Evolutionary conservation across 352 stramenopile species (phyloP), one percentile per base, ranked within the genome.

Genomic region (Phytopythium sindhum): DNA sequence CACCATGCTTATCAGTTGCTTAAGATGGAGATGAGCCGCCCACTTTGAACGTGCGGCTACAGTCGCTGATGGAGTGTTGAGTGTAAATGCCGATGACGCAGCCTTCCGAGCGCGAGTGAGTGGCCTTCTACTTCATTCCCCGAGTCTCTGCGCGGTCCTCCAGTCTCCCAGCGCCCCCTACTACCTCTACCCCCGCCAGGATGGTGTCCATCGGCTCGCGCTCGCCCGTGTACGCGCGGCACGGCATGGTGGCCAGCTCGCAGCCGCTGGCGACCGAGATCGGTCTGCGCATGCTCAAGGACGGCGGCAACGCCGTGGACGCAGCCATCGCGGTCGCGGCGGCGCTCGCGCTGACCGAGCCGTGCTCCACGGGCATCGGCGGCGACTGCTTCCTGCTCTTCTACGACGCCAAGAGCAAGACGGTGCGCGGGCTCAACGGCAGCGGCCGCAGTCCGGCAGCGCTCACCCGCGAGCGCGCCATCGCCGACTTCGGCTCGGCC

Each of bases 351-450:
- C 71, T 91, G 45, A 89, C 82, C 48, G 82, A 93, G 57, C 85
- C 80, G 10, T 88, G 80, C 73, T 91, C 80, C 19, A 96, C 86
- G 3, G 86, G 86, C 57, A 90, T 93, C 50, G 91, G 77, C 33
- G 91, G 91, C 33, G 97, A 99, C 80, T 98, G 94, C 78, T 99
- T 99, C 73, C 75, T 97, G 67, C 87, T 99, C 33, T 98, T 92
- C 75, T 99, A 96, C 69, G 84, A 98, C 68, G 86, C 88, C 23
- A 69, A 73, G 23, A 93, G 69, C 14, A 89, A 89, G 59, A 72
- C 88, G 42, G 94, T 99, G 28, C 74, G 70, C 17, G 88, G 81
- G 2, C 77, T 99, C 52, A 99, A 99, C 70, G 97, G 96, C 31
- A 98, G 88, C 63, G 97, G 97, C 29, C 79, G 79, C 58, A 94